Evolutionary conservation across 1,284 basidiomycete species (phyloP).

Genomic region (Omphalotus olearius): DNA sequence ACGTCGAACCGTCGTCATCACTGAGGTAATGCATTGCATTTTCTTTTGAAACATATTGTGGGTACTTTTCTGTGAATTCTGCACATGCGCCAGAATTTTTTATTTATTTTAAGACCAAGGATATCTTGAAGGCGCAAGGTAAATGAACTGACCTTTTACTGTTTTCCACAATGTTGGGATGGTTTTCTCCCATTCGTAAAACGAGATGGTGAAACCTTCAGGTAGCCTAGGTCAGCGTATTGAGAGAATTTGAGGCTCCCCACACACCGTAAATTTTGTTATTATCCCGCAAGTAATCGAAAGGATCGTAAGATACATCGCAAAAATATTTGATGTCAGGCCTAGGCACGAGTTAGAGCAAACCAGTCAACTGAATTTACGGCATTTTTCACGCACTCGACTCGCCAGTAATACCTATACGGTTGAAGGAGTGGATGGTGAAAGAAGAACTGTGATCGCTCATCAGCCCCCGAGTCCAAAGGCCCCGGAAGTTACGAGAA

Average conservation of each 20-base stretch:
- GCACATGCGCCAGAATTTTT: background rate
- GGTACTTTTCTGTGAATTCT: conserved; percentile 69
- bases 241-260: conserved; percentile 53
- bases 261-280: conserved; percentile 61
- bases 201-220: conserved; percentile 77
- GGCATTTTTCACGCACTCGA: conserved; percentile 37
- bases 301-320: conserved; percentile 71
- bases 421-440: conserved; percentile 38
- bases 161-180: conserved; percentile 75
- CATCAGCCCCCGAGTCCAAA: background rate
- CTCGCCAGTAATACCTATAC: conserved; percentile 61
- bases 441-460: conserved; percentile 37
- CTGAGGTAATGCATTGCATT: conserved; percentile 76
- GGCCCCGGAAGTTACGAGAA: background rate
- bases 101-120: background rate
- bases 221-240: conserved; percentile 59
- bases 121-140: background rate
- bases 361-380: background rate
- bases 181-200: conserved; percentile 76
- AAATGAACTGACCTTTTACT: conserved; percentile 48
- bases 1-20: conserved; percentile 64
- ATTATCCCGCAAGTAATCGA: conserved; percentile 71
- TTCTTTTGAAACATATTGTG: conserved; percentile 62
- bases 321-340: conserved; percentile 75
- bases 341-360: conserved; percentile 45